Evolutionary conservation across 352 stramenopile species (phyloP).

Genomic region (Thalassiosira delicatula): DNA sequence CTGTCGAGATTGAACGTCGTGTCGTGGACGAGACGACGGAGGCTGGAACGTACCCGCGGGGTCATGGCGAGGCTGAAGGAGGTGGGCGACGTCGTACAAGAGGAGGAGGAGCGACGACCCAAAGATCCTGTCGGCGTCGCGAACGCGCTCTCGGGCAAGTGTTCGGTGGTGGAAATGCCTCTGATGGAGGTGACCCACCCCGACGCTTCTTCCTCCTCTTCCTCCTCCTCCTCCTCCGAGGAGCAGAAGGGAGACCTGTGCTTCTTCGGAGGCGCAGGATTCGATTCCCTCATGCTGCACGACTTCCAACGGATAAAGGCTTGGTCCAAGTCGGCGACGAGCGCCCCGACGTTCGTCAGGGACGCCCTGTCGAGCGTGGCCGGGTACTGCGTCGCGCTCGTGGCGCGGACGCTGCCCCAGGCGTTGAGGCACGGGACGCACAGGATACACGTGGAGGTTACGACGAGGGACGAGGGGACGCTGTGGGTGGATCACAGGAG

Average conservation of each 20-base stretch:
- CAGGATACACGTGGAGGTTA: conserved; percentile 64
- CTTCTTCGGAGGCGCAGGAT: conserved; percentile 81
- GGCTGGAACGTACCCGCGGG: conserved; percentile 15
- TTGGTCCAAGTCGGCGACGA: conserved; percentile 42
- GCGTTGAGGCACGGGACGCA: conserved; percentile 61
- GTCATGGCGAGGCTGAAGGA: conserved; percentile 53
- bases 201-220: too few relatives aligned
- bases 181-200: conserved; percentile 69
- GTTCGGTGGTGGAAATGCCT: conserved; percentile 69
- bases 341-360: conserved; percentile 48
- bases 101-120: conserved; percentile 11
- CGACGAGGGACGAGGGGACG: conserved; percentile 55
- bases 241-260: conserved; percentile 48
- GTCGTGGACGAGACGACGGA: conserved; percentile 17
- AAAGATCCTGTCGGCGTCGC: background rate
- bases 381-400: conserved; percentile 75
- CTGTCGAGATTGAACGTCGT: conserved; percentile 40
- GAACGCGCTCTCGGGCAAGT: conserved; percentile 32
- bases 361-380: conserved; percentile 60
- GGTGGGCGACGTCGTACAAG: conserved; percentile 38
- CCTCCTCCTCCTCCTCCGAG: too few relatives aligned
- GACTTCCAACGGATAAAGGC: conserved; percentile 78
- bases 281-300: conserved; percentile 77
- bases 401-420: conserved; percentile 72
- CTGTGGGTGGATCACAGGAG: conserved; percentile 79